Evolutionary conservation across 441 rosid species (phyloP), one percentile per base, ranked within the genome.

Genomic region (Adansonia gregorii): DNA sequence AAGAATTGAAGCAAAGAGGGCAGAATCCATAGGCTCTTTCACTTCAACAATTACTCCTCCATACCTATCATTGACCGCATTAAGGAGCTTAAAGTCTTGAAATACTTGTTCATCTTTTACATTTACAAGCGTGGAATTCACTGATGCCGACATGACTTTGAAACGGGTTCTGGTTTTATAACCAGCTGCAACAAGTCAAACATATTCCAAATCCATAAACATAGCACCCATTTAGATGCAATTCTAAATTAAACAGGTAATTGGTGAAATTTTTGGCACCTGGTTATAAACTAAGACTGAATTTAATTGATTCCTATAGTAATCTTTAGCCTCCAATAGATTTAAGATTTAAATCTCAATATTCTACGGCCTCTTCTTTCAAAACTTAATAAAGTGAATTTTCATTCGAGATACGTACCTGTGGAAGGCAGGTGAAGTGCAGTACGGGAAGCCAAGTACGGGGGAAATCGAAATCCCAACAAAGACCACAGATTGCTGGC

Each of bases 11-110:
- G 88, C 83, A 89, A 95, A 93, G 78, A 77, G 73, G 49, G 69
- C 73, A 19, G 89, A 78, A 52, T 88, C 89, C 88, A 92, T 86
- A 49, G 88, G 86, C 59, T 90, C 88, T 3, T 48, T 83, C 78
- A 95, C 67, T 60, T 92, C 93, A 20, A 89, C 88, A 45, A 86
- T 73, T 11, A 93, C 97, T 55, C 99, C 99, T 67, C 89, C 97
- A 83, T 90, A 88, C 7, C 81, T 84, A 84, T 95, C 98, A 68
- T 90, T 73, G 51, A 84, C 68, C 11, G 80, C 88, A 54, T 81
- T 41, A 45, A 91, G 89, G 49, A 83, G 51, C 67, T 78, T 79
- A 41, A 79, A 60, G 15, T 82, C 74, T 43, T 78, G 74, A 72
- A 82, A 80, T 59, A 79, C 79, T 59, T 81, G 85, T 24, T 60